Conservation (phyloP, 352 stramenopile species). For the Phytophthora meadii region DNA sequence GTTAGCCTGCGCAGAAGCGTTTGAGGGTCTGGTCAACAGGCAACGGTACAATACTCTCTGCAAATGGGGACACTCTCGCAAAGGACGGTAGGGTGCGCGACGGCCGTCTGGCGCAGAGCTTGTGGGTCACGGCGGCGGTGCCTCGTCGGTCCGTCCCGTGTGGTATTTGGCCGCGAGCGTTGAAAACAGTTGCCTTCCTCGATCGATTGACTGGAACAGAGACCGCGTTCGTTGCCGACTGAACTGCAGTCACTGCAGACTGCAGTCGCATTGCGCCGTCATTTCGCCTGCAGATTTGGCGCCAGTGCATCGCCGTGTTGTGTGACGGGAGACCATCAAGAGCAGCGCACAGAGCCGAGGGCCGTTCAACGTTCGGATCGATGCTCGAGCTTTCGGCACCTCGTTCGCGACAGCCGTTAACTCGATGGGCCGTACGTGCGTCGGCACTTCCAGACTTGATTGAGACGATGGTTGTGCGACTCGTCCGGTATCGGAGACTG, state of each 20-base stretch:
- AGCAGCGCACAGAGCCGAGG: constrained; percentile 16
- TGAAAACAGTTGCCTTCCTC: constrained; percentile 26
- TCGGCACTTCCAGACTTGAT: background rate
- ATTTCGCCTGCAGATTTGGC: constrained; percentile 9
- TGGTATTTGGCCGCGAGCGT: constrained; percentile 25
- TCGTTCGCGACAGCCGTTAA: constrained; percentile 12
- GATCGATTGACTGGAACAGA: constrained; percentile 7
- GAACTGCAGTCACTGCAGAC: constrained; percentile 1
- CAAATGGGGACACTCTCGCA: constrained; percentile 3
- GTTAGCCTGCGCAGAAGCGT: constrained; percentile 1
- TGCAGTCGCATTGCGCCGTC: constrained; percentile 14
- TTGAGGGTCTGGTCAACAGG: background rate
- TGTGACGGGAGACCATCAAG: constrained; percentile 18
- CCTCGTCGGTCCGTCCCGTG: constrained; percentile 10
- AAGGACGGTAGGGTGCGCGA: background rate
- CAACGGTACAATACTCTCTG: background rate
- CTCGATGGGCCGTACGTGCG: constrained; percentile 4
- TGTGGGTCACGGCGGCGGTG: constrained; percentile 21
- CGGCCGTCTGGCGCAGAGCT: constrained; percentile 15
- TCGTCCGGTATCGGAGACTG: background rate
- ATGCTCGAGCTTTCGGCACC: constrained; percentile 3
- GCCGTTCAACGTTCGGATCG: constrained; percentile 20
- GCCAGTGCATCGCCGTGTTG: constrained; percentile 14
- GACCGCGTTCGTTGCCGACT: background rate
- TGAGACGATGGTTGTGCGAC: background rate